These are phyloP conservation scores for Eleusine coracana DNA, from an alignment of 176 grass and related monocot species.

Conservation along the genomic window DNA sequence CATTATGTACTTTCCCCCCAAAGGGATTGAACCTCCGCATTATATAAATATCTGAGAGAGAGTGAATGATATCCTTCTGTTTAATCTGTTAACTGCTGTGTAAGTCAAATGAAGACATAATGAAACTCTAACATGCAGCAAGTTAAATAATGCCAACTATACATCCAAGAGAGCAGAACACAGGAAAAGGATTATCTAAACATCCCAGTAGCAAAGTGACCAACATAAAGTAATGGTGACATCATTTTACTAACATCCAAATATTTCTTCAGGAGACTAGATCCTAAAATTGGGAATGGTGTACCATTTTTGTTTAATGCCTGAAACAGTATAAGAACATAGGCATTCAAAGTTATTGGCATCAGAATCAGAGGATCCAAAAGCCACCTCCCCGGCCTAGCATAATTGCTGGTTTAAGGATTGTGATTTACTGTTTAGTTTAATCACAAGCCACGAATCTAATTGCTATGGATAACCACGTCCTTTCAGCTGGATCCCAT, in stretches of 20 bases:
- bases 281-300: conserved; percentile 7
- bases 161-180: conserved; percentile 2
- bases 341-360: not conserved
- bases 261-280: not conserved
- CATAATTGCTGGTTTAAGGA: not conserved
- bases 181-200: not conserved
- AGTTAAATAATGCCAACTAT: conserved; percentile 17
- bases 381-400: not conserved
- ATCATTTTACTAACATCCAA: not conserved
- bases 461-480: not conserved
- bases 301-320: not conserved
- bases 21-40: conserved; percentile 92
- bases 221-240: not conserved
- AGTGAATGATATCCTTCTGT: conserved; percentile 12
- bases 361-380: not conserved
- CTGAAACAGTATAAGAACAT: not conserved
- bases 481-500: not conserved
- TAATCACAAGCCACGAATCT: not conserved
- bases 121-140: conserved; percentile 11
- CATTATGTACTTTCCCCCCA: conserved; percentile 53
- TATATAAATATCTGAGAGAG: not conserved
- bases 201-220: not conserved
- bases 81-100: conserved; percentile 14
- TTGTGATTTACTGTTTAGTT: not conserved
- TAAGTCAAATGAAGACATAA: conserved; percentile 7